A percentile compares a stretch with the other conserved stretches of the same genome.
Conservation (phyloP, 257 asterid species). For the Solanum rostratum region DNA sequence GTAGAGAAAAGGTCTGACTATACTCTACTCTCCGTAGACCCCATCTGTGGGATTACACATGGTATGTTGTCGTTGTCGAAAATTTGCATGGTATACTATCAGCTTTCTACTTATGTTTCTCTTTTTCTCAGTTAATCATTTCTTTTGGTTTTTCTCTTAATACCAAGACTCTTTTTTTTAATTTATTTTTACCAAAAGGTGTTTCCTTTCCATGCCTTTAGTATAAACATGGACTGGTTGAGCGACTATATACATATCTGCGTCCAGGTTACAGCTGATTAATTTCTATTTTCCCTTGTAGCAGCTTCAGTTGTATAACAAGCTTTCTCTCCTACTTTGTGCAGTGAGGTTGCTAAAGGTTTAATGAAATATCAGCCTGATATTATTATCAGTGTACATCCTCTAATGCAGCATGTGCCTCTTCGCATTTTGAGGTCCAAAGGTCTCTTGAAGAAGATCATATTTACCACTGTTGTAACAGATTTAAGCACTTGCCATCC, state of each 20-base stretch:
- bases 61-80: neutral
- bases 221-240: neutral
- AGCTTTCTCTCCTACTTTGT: constrained; percentile 9
- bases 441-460: constrained; percentile 90
- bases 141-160: neutral
- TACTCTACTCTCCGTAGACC: neutral
- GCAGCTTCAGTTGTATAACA: neutral
- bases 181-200: neutral
- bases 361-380: constrained; percentile 93
- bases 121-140: neutral
- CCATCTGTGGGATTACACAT: neutral
- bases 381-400: constrained; percentile 95
- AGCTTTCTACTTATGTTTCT: neutral
- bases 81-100: neutral
- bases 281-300: neutral
- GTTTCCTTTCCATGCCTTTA: neutral
- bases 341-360: constrained; percentile 93
- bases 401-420: constrained; percentile 97
- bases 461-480: constrained; percentile 87
- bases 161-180: neutral
- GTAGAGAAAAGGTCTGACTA: neutral
- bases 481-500: constrained; percentile 97
- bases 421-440: constrained; percentile 86
- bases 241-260: neutral
- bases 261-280: neutral